Evolutionary conservation across 148 eudicot genomes (phyloP).

Genomic region (Amaranthus cruentus): DNA sequence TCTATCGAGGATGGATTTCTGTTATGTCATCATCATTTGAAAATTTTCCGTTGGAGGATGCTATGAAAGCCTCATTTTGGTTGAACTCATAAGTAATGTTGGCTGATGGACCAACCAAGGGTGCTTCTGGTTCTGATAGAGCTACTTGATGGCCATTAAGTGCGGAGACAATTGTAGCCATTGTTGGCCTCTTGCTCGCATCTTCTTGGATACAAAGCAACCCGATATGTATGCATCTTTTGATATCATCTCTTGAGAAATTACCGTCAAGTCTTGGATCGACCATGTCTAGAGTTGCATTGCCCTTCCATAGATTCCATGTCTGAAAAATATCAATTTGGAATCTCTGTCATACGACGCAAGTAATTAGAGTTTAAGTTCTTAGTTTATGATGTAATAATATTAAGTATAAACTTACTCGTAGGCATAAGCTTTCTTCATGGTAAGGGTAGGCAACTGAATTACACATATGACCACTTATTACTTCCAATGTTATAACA

Average conservation of each 20-base stretch:
- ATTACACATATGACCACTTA: conserved; percentile 31
- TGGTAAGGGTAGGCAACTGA: neutral
- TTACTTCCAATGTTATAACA: conserved; percentile 40
- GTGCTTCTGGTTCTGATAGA: conserved; percentile 11
- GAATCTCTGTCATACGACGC: no score
- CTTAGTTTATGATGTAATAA: neutral
- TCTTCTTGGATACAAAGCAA: conserved; percentile 31
- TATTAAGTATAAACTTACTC: neutral
- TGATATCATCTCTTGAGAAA: conserved; percentile 10
- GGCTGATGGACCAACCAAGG: neutral
- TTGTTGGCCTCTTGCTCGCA: conserved; percentile 22
- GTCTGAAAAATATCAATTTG: conserved; percentile 12
- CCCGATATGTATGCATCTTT: conserved; percentile 22
- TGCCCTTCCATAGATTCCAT: conserved; percentile 29
- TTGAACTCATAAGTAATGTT: neutral
- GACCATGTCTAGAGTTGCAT: conserved; percentile 7
- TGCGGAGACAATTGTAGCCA: conserved; percentile 14
- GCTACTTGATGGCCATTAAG: conserved; percentile 16
- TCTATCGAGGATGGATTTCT: no score
- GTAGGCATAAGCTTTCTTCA: conserved; percentile 7
- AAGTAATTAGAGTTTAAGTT: neutral
- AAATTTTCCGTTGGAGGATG: no score
- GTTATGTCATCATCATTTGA: no score
- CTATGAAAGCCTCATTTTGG: neutral
- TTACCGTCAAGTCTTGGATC: conserved; percentile 10